Evolutionary conservation across 2,329 filamentous ascomycete genomes (phyloP).

Genomic region (Fusarium oligoseptatum): DNA sequence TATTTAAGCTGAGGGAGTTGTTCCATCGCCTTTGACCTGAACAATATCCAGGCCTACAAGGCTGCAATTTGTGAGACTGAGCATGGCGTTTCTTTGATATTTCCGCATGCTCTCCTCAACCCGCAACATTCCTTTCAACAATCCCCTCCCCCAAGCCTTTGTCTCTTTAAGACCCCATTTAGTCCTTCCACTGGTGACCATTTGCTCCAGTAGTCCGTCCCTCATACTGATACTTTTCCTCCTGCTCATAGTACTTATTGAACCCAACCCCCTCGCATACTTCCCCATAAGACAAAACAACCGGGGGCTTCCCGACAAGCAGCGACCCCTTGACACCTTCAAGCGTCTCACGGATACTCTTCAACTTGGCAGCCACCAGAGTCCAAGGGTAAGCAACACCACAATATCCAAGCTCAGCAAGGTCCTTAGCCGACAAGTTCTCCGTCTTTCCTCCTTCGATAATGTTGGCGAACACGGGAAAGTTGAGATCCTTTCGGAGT

Average conservation of each 20-base stretch:
- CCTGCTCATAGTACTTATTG: conserved; percentile 53
- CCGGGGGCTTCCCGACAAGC: conserved; percentile 56
- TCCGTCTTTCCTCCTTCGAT: conserved; percentile 53
- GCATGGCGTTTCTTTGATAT: background rate
- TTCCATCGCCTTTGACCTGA: background rate
- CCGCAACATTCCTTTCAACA: background rate
- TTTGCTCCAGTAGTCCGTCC: conserved; percentile 28
- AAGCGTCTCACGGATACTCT: conserved; percentile 54
- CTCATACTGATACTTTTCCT: conserved; percentile 40
- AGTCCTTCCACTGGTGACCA: conserved; percentile 31
- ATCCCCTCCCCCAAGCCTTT: background rate
- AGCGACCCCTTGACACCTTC: conserved; percentile 58
- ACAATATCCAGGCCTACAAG: too few relatives aligned
- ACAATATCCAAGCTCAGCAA: conserved; percentile 54
- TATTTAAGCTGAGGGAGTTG: background rate
- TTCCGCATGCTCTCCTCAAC: background rate
- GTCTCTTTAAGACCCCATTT: background rate
- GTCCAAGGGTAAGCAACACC: conserved; percentile 60
- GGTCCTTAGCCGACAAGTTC: conserved; percentile 51
- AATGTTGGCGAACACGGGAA: conserved; percentile 57
- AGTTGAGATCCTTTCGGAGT: conserved; percentile 52
- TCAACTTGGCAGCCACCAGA: conserved; percentile 58
- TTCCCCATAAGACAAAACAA: conserved; percentile 58
- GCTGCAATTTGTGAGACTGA: background rate
- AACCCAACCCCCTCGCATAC: conserved; percentile 62